Conservation (phyloP, 2,329 filamentous ascomycete species). For the Colletotrichum abscissum region DNA sequence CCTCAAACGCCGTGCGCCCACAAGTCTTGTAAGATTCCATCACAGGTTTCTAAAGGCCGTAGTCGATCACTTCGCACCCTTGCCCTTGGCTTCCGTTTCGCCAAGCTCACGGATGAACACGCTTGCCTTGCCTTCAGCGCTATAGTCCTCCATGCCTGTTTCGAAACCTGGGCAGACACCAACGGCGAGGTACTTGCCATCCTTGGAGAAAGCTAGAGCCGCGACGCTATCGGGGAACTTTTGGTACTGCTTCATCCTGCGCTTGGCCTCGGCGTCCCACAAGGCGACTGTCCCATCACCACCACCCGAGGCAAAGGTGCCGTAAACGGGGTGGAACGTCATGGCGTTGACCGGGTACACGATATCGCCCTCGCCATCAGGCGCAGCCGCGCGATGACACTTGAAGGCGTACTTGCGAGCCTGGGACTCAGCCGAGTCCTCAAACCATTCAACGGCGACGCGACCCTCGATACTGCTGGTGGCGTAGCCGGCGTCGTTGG, state of each 20-base stretch:
- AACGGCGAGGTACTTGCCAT: conserved; percentile 83
- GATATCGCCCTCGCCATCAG: conserved; percentile 76
- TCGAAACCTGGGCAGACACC: conserved; percentile 90
- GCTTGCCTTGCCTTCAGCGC: conserved; percentile 77
- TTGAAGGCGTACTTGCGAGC: conserved; percentile 98
- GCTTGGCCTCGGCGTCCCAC: conserved; percentile 93
- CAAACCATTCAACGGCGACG: conserved; percentile 98
- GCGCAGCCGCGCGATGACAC: conserved; percentile 84
- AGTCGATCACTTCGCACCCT: conserved; percentile 73
- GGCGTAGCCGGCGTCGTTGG: conserved; percentile 93
- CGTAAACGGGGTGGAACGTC: conserved; percentile 84
- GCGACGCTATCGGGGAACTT: conserved; percentile 84
- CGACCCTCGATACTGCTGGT: conserved; percentile 93
- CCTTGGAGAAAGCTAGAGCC: conserved; percentile 79
- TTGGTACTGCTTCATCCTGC: conserved; percentile 89
- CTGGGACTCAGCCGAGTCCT: conserved; percentile 87
- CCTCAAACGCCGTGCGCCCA: conserved; percentile 37
- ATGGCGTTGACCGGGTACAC: conserved; percentile 94
- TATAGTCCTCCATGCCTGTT: conserved; percentile 83
- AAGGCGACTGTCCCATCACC: conserved; percentile 92
- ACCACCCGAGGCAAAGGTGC: conserved; percentile 89
- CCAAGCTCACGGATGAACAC: conserved; percentile 86
- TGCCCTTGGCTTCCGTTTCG: conserved; percentile 89
- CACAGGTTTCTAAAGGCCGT: background rate
- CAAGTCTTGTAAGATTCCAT: conserved; percentile 36